These are phyloP conservation scores for Intubia oerlemansii DNA, from an alignment of 2,329 filamentous ascomycete species.

Conservation along the genomic window DNA sequence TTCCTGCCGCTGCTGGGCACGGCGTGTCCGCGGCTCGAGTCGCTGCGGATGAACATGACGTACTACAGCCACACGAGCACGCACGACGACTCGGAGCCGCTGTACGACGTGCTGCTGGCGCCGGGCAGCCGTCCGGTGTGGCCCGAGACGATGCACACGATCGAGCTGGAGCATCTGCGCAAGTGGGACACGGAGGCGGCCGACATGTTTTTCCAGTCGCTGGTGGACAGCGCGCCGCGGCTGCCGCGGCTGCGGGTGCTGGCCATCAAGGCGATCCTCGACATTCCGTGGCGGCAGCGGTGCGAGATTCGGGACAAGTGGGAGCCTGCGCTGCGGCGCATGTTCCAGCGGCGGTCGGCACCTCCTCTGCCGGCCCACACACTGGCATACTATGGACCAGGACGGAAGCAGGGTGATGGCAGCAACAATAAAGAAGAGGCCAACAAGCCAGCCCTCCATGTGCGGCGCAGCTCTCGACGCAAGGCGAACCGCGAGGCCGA, in stretches of 20 bases:
- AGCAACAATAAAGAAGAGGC: not conserved
- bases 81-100: slow-evolving; percentile 51
- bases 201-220: slow-evolving; percentile 56
- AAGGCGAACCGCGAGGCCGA: slow-evolving; percentile 24
- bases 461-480: slow-evolving; percentile 4
- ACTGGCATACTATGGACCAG: slow-evolving; percentile 5
- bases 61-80: slow-evolving; percentile 52
- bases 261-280: slow-evolving; percentile 55
- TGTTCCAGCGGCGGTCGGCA: slow-evolving; percentile 32
- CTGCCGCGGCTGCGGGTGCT: slow-evolving; percentile 49
- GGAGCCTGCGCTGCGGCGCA: slow-evolving; percentile 44
- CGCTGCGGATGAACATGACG: slow-evolving; percentile 55
- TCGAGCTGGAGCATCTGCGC: slow-evolving; percentile 60
- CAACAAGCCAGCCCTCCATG: not conserved
- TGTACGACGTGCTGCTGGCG: slow-evolving; percentile 48
- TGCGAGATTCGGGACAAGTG: slow-evolving; percentile 61
- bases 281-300: slow-evolving; percentile 63
- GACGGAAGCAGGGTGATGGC: too few species aligned
- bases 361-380: slow-evolving; percentile 10
- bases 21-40: slow-evolving; percentile 48
- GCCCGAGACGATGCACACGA: slow-evolving; percentile 47
- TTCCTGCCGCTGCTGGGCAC: slow-evolving; percentile 47
- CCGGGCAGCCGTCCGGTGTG: slow-evolving; percentile 50
- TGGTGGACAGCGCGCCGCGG: slow-evolving; percentile 47
- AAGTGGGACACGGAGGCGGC: slow-evolving; percentile 52